Percentiles rank a stretch among this genome's conserved stretches.
phyloP scores from a whole-genome alignment of 805 yeast genomes.

The Ogataea nakhonphanomensis region DNA sequence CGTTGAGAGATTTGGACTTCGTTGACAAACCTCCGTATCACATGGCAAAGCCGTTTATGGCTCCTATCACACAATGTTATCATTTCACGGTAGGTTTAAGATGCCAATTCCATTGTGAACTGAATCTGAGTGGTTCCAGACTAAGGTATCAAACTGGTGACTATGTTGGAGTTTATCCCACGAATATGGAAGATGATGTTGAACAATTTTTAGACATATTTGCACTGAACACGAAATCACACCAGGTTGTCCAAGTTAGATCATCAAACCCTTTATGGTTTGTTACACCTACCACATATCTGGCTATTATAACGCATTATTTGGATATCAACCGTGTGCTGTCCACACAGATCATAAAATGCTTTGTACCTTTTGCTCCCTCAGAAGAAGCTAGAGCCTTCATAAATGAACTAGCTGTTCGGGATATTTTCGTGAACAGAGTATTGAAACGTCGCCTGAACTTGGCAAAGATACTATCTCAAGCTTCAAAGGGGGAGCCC shows the following conservation, averaged over 20 bases:
- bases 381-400: slow-evolving; percentile 44
- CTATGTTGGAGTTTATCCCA: slow-evolving; percentile 88
- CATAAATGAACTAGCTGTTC: slow-evolving; percentile 47
- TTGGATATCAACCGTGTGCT: slow-evolving; percentile 84
- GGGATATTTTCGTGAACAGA: slow-evolving; percentile 27
- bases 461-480: slow-evolving; percentile 63
- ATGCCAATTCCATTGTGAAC: slow-evolving; percentile 77
- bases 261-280: slow-evolving; percentile 55
- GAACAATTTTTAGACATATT: slow-evolving; percentile 58
- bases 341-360: slow-evolving; percentile 72
- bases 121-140: slow-evolving; percentile 65
- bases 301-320: slow-evolving; percentile 70
- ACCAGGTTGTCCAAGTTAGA: slow-evolving; percentile 54
- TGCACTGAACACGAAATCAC: slow-evolving; percentile 46
- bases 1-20: slow-evolving; percentile 15
- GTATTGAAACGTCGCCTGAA: slow-evolving; percentile 57
- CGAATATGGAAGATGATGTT: slow-evolving; percentile 68
- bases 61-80: slow-evolving; percentile 60
- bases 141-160: slow-evolving; percentile 88
- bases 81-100: slow-evolving; percentile 36
- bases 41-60: slow-evolving; percentile 55
- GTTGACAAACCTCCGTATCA: slow-evolving; percentile 25
- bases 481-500: slow-evolving; percentile 51
- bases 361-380: slow-evolving; percentile 76
- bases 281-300: slow-evolving; percentile 75